Percentiles rank a stretch among this genome's conserved stretches.
Conservation (phyloP, 2,329 filamentous ascomycete species). For the Chaetomiaceae sp. region DNA sequence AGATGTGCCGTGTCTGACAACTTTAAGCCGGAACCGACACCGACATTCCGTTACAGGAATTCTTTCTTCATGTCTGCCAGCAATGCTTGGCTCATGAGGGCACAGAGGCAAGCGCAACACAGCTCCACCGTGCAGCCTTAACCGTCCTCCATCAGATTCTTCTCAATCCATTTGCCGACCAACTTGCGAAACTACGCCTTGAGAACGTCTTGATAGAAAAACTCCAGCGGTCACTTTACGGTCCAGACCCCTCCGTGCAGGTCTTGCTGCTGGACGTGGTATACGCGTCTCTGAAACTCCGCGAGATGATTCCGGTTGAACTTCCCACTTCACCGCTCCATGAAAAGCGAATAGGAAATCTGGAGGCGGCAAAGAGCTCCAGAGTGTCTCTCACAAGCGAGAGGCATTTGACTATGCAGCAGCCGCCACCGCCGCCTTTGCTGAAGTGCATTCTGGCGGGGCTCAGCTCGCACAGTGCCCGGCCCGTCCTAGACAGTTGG, state of each 20-base stretch:
- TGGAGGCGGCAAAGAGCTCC: constrained; percentile 37
- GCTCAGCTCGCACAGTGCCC: constrained; percentile 66
- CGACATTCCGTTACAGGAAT: constrained; percentile 58
- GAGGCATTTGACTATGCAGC: constrained; percentile 25
- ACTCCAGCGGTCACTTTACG: constrained; percentile 54
- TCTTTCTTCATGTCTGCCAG: constrained; percentile 61
- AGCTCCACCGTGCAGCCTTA: constrained; percentile 65
- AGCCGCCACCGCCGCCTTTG: constrained; percentile 62
- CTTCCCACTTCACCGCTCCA: constrained; percentile 38
- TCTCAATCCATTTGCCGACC: constrained; percentile 53
- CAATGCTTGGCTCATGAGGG: constrained; percentile 48
- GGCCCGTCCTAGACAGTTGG: constrained; percentile 84
- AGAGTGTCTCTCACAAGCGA: constrained; percentile 34
- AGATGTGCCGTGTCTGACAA: constrained; percentile 23
- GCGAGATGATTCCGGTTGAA: constrained; percentile 38
- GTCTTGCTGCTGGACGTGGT: constrained; percentile 73
- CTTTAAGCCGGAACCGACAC: constrained; percentile 44
- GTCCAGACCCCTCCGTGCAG: constrained; percentile 65
- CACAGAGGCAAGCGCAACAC: constrained; percentile 48
- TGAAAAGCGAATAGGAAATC: constrained; percentile 41
- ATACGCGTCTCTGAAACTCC: constrained; percentile 64
- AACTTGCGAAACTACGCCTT: constrained; percentile 57
- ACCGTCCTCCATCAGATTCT: constrained; percentile 65
- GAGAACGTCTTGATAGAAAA: constrained; percentile 66
- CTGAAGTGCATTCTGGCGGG: constrained; percentile 79